Evolutionary conservation across 192 early-diverging fungal genomes (phyloP).

Genomic region (Coemansia aciculifera): DNA sequence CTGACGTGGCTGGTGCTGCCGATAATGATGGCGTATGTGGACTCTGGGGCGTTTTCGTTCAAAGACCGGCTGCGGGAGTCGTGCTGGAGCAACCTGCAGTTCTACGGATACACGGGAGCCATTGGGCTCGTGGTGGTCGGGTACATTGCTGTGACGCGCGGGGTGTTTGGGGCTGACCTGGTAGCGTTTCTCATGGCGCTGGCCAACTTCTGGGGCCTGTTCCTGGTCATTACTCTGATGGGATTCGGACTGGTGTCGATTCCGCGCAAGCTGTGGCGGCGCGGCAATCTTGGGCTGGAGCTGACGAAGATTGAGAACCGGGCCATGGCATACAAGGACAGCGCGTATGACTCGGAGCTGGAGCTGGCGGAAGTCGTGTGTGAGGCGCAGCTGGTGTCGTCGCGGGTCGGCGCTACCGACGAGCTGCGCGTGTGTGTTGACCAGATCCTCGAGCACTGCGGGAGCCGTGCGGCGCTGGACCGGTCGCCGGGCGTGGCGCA

Average conservation of each 20-base stretch:
- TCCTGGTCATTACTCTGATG: slow-evolving; percentile 86
- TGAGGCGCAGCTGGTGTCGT: slow-evolving; percentile 35
- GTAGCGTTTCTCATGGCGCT: slow-evolving; percentile 85
- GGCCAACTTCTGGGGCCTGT: slow-evolving; percentile 92
- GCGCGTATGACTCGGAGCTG: slow-evolving; percentile 76
- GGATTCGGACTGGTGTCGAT: slow-evolving; percentile 91
- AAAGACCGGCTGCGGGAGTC: slow-evolving; percentile 69
- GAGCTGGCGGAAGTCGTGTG: slow-evolving; percentile 68
- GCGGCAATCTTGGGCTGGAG: slow-evolving; percentile 61
- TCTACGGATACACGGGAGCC: slow-evolving; percentile 71
- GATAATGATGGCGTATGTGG: slow-evolving; percentile 80
- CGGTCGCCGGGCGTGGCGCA: not conserved
- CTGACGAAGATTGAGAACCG: slow-evolving; percentile 67
- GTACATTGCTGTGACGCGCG: slow-evolving; percentile 68
- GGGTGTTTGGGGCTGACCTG: slow-evolving; percentile 55
- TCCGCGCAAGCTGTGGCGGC: slow-evolving; percentile 82
- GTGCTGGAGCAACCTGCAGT: slow-evolving; percentile 78
- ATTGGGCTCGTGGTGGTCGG: slow-evolving; percentile 70
- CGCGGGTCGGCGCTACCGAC: slow-evolving; percentile 41
- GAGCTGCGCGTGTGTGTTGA: slow-evolving; percentile 65
- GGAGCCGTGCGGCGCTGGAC: slow-evolving; percentile 12
- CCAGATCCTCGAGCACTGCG: slow-evolving; percentile 61
- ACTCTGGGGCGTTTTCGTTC: slow-evolving; percentile 82
- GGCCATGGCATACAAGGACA: slow-evolving; percentile 75
- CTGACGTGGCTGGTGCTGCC: slow-evolving; percentile 86